A percentile compares a stretch with the other conserved stretches of the same genome.
Conservation (phyloP, 2,329 filamentous ascomycete species). For the Cercospora nicotianae region DNA sequence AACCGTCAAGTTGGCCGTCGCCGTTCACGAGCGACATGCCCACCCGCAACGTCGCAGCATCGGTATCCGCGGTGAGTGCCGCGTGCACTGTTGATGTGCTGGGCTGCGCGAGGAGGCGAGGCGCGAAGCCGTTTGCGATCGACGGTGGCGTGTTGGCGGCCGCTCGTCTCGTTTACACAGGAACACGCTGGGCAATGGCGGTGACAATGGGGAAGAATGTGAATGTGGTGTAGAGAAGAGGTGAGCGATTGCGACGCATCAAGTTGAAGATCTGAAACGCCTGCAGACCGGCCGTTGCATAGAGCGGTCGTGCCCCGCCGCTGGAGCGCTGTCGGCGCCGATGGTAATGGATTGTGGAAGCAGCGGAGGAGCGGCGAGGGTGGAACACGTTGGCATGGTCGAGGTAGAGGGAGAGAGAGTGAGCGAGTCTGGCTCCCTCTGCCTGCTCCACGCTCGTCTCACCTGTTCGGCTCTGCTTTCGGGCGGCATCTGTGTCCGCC, state of each 20-base stretch:
- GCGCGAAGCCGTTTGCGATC: no score
- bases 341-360: no score
- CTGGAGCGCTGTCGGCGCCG: no score
- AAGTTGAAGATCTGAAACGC: not conserved
- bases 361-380: not conserved
- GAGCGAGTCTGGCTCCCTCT: no score
- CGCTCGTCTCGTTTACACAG: not conserved
- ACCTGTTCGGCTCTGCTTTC: not conserved
- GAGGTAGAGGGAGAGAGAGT: not conserved
- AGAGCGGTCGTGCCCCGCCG: no score
- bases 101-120: no score
- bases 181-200: not conserved
- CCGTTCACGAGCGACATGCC: slow-evolving; percentile 1
- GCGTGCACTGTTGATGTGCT: no score
- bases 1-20: not conserved
- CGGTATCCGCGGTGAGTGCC: no score
- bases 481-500: not conserved
- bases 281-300: not conserved
- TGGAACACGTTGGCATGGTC: not conserved
- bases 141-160: no score
- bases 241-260: not conserved
- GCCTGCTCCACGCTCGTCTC: no score
- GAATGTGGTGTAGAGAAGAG: not conserved
- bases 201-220: not conserved
- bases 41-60: slow-evolving; percentile 12